phyloP scores from a whole-genome alignment of 352 stramenopile genomes.

The Pythium guiyangense region DNA sequence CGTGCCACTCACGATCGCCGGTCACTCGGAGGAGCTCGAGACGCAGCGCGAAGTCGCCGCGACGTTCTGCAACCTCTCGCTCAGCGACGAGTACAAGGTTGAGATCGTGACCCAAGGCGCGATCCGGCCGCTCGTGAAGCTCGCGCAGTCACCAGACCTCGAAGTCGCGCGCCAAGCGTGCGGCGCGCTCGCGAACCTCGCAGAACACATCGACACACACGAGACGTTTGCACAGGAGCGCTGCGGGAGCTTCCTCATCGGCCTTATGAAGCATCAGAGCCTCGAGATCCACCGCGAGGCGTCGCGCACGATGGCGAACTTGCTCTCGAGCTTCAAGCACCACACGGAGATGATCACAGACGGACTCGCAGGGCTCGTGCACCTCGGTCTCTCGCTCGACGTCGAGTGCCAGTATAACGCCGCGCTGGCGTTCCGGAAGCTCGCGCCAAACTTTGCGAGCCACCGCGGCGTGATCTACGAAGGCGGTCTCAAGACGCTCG shows the following conservation, averaged over 20 bases:
- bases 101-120: conserved; percentile 83
- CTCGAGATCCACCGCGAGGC: conserved; percentile 94
- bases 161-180: conserved; percentile 91
- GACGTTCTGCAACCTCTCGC: conserved; percentile 92
- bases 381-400: conserved; percentile 88
- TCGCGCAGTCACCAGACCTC: conserved; percentile 88
- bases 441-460: conserved; percentile 89
- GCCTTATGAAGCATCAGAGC: conserved; percentile 77
- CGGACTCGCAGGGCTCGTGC: conserved; percentile 88
- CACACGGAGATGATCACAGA: conserved; percentile 90
- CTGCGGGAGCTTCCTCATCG: conserved; percentile 70
- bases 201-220: conserved; percentile 93
- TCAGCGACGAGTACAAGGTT: conserved; percentile 91
- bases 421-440: conserved; percentile 92
- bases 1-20: conserved; percentile 77
- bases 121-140: conserved; percentile 73
- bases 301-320: conserved; percentile 89
- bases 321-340: conserved; percentile 91
- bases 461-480: conserved; percentile 85
- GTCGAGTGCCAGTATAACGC: conserved; percentile 94
- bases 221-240: conserved; percentile 73
- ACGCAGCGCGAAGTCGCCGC: conserved; percentile 93
- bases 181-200: conserved; percentile 91
- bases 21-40: conserved; percentile 88
- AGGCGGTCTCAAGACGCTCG: conserved; percentile 89